Evolutionary conservation across 345 rosid species (phyloP), one percentile per base, ranked within the genome.

Genomic region (Noccaea bulbosa): DNA sequence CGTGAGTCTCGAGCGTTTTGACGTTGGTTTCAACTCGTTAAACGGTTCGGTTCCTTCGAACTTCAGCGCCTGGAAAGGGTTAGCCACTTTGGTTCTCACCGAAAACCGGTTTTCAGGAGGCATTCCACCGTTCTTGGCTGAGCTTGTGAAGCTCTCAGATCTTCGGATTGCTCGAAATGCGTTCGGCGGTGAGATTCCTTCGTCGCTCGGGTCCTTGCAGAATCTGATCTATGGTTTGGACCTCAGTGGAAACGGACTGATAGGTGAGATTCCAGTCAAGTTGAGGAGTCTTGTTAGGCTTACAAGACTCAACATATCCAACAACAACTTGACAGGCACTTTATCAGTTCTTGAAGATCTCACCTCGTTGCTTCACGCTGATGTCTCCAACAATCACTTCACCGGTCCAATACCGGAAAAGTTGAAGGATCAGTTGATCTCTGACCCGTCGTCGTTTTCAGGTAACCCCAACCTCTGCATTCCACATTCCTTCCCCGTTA

Each of bases 181-280:
- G 17, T 79, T 92, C 6, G 85, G 85, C 38, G 96, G 98, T 8
- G 80, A 78, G 76, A 86, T 92, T 69, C 93, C 95, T 14, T 50
- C 84, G 4, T 84, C 74, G 0, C 78, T 92, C 11, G 91, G 95
- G 45, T 78, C 72, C 1, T 51, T 86, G 72, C 51, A 33, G 74
- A 60, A 53, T 27, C 81, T 92, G 65, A 79, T 38, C 5, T 89
- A 86, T 65, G 77, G 43, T 16, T 69, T 92, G 78, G 86, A 90
- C 72, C 82, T 92, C 39, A 89, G 95, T 60, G 74, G 73, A 24
- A 88, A 84, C 57, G 74, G 85, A 30, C 73, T 92, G 32, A 82
- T 52, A 0, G 95, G 96, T 72, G 59, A 72, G 53, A 79, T 92
- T 74, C 96, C 98, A 39, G 20, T 30, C 4, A 76, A 33, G 40